These are phyloP conservation scores for Talaromyces albobiverticillius DNA, from an alignment of 2,329 filamentous ascomycete species.

Conservation along the genomic window DNA sequence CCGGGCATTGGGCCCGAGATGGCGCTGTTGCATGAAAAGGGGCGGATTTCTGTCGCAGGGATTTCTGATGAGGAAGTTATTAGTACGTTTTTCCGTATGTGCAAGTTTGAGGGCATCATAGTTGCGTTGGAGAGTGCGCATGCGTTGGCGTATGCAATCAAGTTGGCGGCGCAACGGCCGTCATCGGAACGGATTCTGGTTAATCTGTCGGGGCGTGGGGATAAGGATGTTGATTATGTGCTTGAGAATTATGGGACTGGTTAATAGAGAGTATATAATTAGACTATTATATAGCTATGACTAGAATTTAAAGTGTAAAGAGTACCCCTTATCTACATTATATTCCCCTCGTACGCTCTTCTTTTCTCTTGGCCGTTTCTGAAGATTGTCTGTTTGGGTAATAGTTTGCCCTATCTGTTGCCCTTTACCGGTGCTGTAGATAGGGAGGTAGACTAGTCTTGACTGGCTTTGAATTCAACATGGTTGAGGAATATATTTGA, in stretches of 20 bases:
- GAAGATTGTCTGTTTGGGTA: no score
- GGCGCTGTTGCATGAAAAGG: conserved; percentile 18
- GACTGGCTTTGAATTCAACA: no score
- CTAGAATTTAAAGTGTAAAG: no score
- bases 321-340: no score
- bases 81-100: conserved; percentile 20
- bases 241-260: conserved; percentile 4
- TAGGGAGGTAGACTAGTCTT: no score
- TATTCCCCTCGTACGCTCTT: no score
- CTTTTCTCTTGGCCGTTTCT: no score
- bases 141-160: conserved; percentile 64
- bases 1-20: conserved; percentile 25
- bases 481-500: no score
- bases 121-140: conserved; percentile 7
- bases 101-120: conserved; percentile 19
- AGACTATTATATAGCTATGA: no score
- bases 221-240: conserved; percentile 20
- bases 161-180: conserved; percentile 58
- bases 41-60: conserved; percentile 16
- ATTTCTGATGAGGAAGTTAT: conserved; percentile 22
- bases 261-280: no score
- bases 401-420: no score
- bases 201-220: conserved; percentile 20
- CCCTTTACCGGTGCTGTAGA: no score
- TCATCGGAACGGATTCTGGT: conserved; percentile 19